phyloP scores from a whole-genome alignment of 2,329 filamentous ascomycete genomes.

The Diplocarpon mali region DNA sequence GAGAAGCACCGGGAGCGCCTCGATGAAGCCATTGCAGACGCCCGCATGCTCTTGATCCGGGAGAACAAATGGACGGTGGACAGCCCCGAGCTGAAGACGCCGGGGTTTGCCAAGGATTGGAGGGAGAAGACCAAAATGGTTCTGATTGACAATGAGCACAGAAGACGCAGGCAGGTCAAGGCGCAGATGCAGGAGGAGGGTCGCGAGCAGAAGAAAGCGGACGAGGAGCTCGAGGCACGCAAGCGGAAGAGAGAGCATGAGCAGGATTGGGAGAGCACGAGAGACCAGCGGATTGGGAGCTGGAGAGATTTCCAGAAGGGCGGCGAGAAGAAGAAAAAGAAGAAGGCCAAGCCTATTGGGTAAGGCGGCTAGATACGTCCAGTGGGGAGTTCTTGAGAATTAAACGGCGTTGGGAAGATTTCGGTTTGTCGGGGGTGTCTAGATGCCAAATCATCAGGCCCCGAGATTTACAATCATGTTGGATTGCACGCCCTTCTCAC shows the following conservation, averaged over 20 bases:
- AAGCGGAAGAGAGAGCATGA: conserved; percentile 88
- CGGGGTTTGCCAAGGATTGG: conserved; percentile 77
- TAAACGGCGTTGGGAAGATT: conserved; percentile 6
- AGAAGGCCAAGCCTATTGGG: conserved; percentile 34
- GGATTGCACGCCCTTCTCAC: too few species aligned
- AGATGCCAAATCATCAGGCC: neutral
- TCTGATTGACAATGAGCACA: conserved; percentile 83
- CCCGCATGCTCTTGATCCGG: conserved; percentile 86
- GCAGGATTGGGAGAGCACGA: conserved; percentile 86
- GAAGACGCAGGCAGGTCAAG: conserved; percentile 74
- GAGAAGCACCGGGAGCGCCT: conserved; percentile 81
- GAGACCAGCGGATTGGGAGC: conserved; percentile 83
- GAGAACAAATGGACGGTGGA: conserved; percentile 91
- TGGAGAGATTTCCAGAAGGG: conserved; percentile 89
- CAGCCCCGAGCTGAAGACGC: conserved; percentile 73
- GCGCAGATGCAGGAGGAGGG: conserved; percentile 96
- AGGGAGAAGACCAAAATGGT: conserved; percentile 82
- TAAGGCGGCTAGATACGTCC: conserved; percentile 17
- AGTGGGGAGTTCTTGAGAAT: conserved; percentile 3
- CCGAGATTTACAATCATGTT: too few species aligned
- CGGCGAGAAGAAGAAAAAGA: conserved; percentile 55
- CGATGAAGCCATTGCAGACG: conserved; percentile 92
- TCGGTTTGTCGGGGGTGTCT: neutral
- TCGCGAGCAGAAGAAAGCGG: conserved; percentile 71
- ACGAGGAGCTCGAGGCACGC: conserved; percentile 70